Evolutionary conservation across 1,284 basidiomycete species (phyloP).

Genomic region (Microbotryomycetes sp.): DNA sequence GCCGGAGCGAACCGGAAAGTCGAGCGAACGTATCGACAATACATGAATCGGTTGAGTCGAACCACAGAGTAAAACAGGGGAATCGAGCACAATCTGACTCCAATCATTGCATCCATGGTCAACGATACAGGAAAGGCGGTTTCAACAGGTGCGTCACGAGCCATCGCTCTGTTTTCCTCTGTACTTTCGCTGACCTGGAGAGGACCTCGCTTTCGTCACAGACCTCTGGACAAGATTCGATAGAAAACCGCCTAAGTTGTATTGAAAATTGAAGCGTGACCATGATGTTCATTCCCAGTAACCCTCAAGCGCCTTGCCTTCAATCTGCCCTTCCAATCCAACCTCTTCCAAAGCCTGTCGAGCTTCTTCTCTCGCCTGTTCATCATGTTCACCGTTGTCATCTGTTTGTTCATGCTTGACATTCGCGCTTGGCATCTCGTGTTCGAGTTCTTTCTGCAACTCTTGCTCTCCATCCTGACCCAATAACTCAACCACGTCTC

Average conservation of each 20-base stretch:
- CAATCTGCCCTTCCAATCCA: conserved; percentile 22
- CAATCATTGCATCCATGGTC: conserved; percentile 7
- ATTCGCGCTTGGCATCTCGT: conserved; percentile 48
- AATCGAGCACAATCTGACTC: too few species aligned
- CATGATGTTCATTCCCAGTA: conserved; percentile 35
- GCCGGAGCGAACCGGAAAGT: conserved; percentile 70
- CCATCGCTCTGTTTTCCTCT: conserved; percentile 26
- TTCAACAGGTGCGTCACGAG: conserved; percentile 67
- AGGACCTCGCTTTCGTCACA: too few species aligned
- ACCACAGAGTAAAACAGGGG: too few species aligned
- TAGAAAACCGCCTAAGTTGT: conserved; percentile 34
- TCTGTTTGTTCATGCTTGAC: conserved; percentile 51
- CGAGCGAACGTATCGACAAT: conserved; percentile 88
- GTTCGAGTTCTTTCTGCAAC: conserved; percentile 47
- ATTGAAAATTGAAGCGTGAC: too few species aligned
- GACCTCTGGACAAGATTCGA: conserved; percentile 65
- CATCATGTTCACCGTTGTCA: conserved; percentile 48
- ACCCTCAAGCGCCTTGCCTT: conserved; percentile 30
- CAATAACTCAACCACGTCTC: conserved; percentile 50
- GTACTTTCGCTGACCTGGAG: background rate
- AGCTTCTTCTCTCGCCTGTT: conserved; percentile 45
- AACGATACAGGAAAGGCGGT: conserved; percentile 66
- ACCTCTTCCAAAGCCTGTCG: conserved; percentile 21
- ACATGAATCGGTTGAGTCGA: conserved; percentile 91
- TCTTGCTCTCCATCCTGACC: conserved; percentile 52